Evolutionary conservation across 495 filamentous ascomycete genomes (phyloP), one percentile per base, ranked within the genome.

Genomic region (Penicillium flavigenum): DNA sequence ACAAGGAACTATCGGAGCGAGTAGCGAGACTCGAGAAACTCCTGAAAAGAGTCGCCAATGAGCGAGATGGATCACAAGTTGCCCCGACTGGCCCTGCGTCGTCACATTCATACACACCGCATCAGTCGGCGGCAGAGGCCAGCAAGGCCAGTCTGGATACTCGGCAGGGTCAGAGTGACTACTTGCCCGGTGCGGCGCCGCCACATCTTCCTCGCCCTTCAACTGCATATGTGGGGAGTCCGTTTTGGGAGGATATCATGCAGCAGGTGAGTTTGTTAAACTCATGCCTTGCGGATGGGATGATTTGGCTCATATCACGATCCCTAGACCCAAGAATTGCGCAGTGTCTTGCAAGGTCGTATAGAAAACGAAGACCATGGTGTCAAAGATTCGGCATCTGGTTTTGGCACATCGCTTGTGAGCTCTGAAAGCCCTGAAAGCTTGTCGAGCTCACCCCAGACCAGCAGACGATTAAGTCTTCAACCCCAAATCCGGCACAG

Each of bases 201-300:
- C 32, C 64, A 11, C 47, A 59, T 52, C 57, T 64, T 7, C 46
- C 64, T 46, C 59, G 64, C 7, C 61, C 54, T 17, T n/a, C 54
- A 6, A 56, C 46, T 9, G 34, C 60, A 4, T 70, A 72, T 24
- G 43, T 71, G 41, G 69, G 49, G 19, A 64, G 59, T 39, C 67
- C 71, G 2, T 72, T 73, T 32, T 73, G 69, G 71, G 71, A 69
- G 20, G 65, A 72, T 52, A 64, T 72, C 12, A 58, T 72, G 54
- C 65, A 68, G 16, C 64, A 72, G 62, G 71, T 73, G 58, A 55
- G 64, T 46, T 20, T 22, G 46, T 50, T 43, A 14, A 31, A n/a
- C 17, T 8, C 4, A 53, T 54, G 11, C 11, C 17, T n/a, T 49
- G 19, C 51, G 31, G 12, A 20, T 32, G 27, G 32, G 7, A 31